Conservation (phyloP, 352 stramenopile genomes). For the Pythium vanterpoolii region DNA sequence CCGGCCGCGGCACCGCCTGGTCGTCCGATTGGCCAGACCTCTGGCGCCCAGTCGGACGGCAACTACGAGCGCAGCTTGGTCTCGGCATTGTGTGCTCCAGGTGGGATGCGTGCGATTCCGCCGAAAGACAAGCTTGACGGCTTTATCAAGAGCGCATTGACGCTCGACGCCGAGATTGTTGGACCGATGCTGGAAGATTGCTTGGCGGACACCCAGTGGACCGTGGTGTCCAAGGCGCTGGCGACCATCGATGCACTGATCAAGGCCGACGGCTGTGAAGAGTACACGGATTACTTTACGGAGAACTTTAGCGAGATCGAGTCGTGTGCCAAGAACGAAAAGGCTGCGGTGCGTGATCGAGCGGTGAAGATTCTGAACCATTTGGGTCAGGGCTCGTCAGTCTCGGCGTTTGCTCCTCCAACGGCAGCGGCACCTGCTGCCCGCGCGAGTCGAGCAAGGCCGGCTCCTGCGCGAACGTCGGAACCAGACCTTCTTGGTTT, state of each 20-base stretch:
- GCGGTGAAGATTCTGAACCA: conserved; percentile 70
- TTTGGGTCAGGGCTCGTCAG: conserved; percentile 38
- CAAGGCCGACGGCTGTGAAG: conserved; percentile 75
- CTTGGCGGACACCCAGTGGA: conserved; percentile 88
- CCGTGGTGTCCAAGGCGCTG: conserved; percentile 91
- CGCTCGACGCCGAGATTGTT: conserved; percentile 91
- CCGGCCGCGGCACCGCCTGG: conserved; percentile 1
- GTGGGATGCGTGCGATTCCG: conserved; percentile 93
- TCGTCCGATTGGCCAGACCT: conserved; percentile 47
- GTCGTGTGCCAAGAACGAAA: conserved; percentile 66
- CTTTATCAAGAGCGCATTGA: conserved; percentile 89
- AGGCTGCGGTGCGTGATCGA: conserved; percentile 71
- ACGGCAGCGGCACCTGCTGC: conserved; percentile 16
- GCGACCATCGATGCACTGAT: conserved; percentile 91
- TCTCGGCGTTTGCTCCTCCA: conserved; percentile 21
- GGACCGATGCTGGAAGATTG: conserved; percentile 93
- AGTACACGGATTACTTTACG: conserved; percentile 82
- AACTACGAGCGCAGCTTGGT: conserved; percentile 94
- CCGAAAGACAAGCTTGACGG: conserved; percentile 93
- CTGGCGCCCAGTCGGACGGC: conserved; percentile 78
- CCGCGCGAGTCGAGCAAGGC: conserved; percentile 21
- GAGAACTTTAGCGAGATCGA: conserved; percentile 81
- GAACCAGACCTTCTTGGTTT: conserved; percentile 78
- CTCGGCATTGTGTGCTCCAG: conserved; percentile 88
- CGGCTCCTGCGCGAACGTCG: conserved; percentile 19